Evolutionary conservation across 176 grass and related monocot species (phyloP).

Genomic region (Echinochloa phyllopogon): DNA sequence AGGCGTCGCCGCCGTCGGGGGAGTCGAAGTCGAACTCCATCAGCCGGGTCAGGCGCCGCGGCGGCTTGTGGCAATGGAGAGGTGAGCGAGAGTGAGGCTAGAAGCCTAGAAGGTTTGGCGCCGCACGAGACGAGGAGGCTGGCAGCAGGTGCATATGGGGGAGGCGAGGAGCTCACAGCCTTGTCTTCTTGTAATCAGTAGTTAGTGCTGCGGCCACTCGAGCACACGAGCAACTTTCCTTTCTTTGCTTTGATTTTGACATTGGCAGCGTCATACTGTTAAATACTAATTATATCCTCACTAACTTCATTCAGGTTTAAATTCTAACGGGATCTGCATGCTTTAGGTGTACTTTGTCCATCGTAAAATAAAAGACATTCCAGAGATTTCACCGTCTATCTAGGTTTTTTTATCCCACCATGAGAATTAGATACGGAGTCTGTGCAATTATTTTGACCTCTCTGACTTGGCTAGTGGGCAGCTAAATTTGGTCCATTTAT

Average conservation of each 20-base stretch:
- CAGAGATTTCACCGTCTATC: too few relatives aligned
- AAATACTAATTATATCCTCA: too few relatives aligned
- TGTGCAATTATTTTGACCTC: too few relatives aligned
- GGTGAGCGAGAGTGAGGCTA: not conserved
- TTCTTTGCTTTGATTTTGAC: not conserved
- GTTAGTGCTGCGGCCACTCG: not conserved
- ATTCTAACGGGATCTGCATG: too few relatives aligned
- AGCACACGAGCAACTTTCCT: not conserved
- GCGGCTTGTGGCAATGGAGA: not conserved
- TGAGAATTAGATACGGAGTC: too few relatives aligned
- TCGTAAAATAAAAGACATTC: too few relatives aligned
- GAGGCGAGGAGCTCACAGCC: not conserved
- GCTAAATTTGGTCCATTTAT: too few relatives aligned
- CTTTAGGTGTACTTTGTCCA: too few relatives aligned
- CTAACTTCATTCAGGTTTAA: too few relatives aligned
- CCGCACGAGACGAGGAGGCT: not conserved
- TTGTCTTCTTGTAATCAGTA: not conserved
- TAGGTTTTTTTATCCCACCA: too few relatives aligned
- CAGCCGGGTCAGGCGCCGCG: not conserved
- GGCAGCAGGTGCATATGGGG: not conserved
- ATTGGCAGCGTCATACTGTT: not conserved
- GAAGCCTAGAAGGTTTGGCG: not conserved
- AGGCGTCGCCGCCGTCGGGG: conserved; percentile 31
- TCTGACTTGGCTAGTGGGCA: too few relatives aligned
- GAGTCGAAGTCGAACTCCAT: conserved; percentile 47